Evolutionary conservation across 2,329 filamentous ascomycete genomes (phyloP), one percentile per base, ranked within the genome.

Genomic region (Fusarium falciforme): DNA sequence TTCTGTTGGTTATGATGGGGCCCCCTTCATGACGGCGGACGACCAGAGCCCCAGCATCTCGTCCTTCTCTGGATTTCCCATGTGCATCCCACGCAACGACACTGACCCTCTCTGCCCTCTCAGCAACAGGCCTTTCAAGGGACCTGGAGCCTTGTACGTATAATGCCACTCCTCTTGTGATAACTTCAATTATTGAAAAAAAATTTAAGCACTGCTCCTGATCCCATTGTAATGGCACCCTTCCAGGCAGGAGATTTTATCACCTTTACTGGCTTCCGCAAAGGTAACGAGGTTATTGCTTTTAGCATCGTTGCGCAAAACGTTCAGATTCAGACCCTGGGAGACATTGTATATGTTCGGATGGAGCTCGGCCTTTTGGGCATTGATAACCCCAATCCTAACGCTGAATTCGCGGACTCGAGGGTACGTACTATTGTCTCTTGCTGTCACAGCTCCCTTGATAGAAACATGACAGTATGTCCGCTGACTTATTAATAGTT

Each of bases 41-140:
- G 85, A 87, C 63, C 79, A 84, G 66, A 88, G 83, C 67, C 86
- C 87, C 1, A 85, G 83, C 59, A 82, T 88, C 62, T 83, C 81
- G 3, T 83, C 85, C 2, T 88, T 87, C 76, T 85, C 84, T 14
- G 87, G 87, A 0, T 88, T 87, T 60, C 87, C 86, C 2, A 88
- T 88, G 86, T 88, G 86, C 65, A 84, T 88, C 20, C 86, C 85
- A 0, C 81, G 87, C 17, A 83, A 82, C 25, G 66, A 77, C 27
- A 79, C 79, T 1, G 82, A 84, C 31, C 79, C 82, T 1, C 71
- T 82, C 2, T 84, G 82, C 57, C 82, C 82, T 5, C 35, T 79
- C 6, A 78, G 74, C 27, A 82, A 84, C 62, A 76, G 82, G 2
- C 82, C 82, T 0, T 79, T 81, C 49, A 63, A 76, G 3, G 79